Evolutionary conservation across 257 asterid species (phyloP).

Genomic region (Penstemon davidsonii): DNA sequence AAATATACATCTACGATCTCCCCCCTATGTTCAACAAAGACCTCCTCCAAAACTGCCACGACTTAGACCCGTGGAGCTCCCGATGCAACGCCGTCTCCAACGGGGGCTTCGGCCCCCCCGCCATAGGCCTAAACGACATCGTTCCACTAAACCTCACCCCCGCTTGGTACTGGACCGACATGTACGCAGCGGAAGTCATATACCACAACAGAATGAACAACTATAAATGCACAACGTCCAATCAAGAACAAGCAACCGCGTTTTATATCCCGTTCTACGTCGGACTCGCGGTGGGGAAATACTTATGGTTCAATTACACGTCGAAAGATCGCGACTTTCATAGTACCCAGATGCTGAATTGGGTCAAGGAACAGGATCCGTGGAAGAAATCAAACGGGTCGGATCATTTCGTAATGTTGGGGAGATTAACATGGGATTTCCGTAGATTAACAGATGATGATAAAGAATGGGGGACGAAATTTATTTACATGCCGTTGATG

Average conservation of each 20-base stretch:
- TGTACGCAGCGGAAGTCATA: constrained; percentile 62
- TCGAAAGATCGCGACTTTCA: constrained; percentile 50
- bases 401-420: constrained; percentile 59
- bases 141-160: constrained; percentile 38
- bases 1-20: constrained; percentile 49
- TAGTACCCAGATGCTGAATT: constrained; percentile 40
- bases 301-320: constrained; percentile 53
- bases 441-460: constrained; percentile 45
- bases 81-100: constrained; percentile 56
- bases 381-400: constrained; percentile 52
- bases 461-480: constrained; percentile 54
- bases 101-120: constrained; percentile 61
- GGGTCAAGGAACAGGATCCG: constrained; percentile 46
- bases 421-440: constrained; percentile 68
- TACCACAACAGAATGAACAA: constrained; percentile 41
- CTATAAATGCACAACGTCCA: constrained; percentile 39
- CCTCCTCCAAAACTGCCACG: constrained; percentile 47
- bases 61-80: constrained; percentile 58
- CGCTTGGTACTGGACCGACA: constrained; percentile 69
- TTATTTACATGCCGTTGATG: constrained; percentile 62
- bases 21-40: constrained; percentile 47
- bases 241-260: constrained; percentile 39
- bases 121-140: constrained; percentile 35
- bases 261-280: constrained; percentile 64
- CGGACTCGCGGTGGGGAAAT: constrained; percentile 65